Base-by-base conservation (phyloP, 169 alveolate genomes). In the Sarcocystis neurona region DNA sequence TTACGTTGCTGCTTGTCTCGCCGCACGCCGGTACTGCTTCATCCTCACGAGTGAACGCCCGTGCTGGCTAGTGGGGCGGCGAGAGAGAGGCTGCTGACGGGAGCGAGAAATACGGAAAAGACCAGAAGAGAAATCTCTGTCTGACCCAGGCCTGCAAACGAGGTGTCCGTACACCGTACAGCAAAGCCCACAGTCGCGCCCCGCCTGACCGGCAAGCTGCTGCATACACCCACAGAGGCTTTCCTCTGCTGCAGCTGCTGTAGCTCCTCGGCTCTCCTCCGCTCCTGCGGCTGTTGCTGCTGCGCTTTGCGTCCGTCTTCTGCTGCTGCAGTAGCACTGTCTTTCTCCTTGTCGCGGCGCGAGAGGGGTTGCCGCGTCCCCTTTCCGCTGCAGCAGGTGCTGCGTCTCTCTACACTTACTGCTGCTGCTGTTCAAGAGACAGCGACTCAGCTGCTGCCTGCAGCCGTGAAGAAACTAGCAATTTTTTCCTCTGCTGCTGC, bases 21-120 rank as follows among this genome's bases (percentile, higher is more conserved):
- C 72, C 2, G 72, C 88, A 39, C 48, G 75, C 74, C 34, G 75
- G 15, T 79, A 50, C 87, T 56, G 87, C 87, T 53, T 74, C 75
- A 56, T 80, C 78, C 77, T 74, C 88, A 20, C 50, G 58, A 4
- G 88, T 80, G n/a, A 56, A 80, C 78, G 50, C 78, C 58, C 58
- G 77, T 77, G 58, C 60, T 37, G 88, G 78, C 2, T 34, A 39
- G 30, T 23, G 78, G 44, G 58, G 88, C 88, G 58, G 37, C 20
- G 88, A 77, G 23, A 80, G 8, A 39, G 88, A 74, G n/a, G 78
- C 88, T 18, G 58, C 78, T 77, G 58, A 77, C 88, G 58, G 88
- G 63, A 80, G 77, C 53, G 6, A 12, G 39, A 12, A 75, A 34
- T 10, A 56, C 32, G 23, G 72, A 48, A 50, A 74, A 10, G 63